Conservation (phyloP, 345 rosid species). For the Melastoma malabathricum region DNA sequence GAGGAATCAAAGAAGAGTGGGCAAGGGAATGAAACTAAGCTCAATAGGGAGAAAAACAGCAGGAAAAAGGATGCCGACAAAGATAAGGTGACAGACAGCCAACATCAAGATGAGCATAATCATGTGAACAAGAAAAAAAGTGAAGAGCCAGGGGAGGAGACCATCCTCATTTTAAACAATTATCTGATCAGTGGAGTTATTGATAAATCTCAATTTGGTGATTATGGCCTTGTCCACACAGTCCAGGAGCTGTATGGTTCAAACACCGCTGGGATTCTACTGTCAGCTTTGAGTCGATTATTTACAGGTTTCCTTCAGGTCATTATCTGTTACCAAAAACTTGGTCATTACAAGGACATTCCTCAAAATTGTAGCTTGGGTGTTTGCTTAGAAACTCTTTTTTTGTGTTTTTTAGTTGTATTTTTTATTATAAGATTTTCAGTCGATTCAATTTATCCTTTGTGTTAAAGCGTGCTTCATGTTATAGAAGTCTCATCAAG, state of each 20-base stretch:
- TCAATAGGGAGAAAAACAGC: slow-evolving; percentile 4
- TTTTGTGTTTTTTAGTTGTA: too few species aligned
- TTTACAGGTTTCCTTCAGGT: slow-evolving; percentile 91
- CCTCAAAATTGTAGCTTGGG: neutral
- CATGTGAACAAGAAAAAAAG: slow-evolving; percentile 1
- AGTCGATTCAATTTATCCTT: too few species aligned
- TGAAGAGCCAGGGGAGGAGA: slow-evolving; percentile 51
- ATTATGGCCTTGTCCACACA: slow-evolving; percentile 86
- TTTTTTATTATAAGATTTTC: too few species aligned
- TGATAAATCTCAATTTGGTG: slow-evolving; percentile 97
- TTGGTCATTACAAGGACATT: slow-evolving; percentile 1
- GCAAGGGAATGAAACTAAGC: neutral
- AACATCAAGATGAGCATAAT: slow-evolving; percentile 21
- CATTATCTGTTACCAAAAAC: slow-evolving; percentile 7
- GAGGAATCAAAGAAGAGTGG: slow-evolving; percentile 13
- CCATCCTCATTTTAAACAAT: slow-evolving; percentile 48
- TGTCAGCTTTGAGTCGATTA: slow-evolving; percentile 78
- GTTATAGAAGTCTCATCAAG: too few species aligned
- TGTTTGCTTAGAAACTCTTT: neutral
- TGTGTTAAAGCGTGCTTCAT: too few species aligned
- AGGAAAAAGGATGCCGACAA: slow-evolving; percentile 5
- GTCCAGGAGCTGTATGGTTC: slow-evolving; percentile 92
- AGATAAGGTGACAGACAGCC: slow-evolving; percentile 1
- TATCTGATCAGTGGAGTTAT: slow-evolving; percentile 78
- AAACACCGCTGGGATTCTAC: slow-evolving; percentile 72